Conservation (phyloP, 2,329 filamentous ascomycete genomes). For the Elsinoe fawcettii region DNA sequence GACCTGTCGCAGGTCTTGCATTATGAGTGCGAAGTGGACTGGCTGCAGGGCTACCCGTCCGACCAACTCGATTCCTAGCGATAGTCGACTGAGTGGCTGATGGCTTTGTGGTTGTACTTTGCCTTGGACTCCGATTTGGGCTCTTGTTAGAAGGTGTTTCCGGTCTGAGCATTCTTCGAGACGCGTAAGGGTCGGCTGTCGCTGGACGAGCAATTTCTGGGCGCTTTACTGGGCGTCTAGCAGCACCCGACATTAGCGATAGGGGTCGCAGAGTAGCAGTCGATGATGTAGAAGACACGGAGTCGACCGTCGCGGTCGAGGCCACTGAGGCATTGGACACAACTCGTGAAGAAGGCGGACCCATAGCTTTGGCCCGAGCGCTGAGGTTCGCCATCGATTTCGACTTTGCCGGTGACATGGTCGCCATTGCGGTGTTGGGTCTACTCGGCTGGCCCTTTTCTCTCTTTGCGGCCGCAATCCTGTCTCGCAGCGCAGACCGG, state of each 20-base stretch:
- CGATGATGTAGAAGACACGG: conserved; percentile 24
- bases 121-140: conserved; percentile 37
- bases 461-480: conserved; percentile 71
- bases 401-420: conserved; percentile 41
- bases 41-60: conserved; percentile 14
- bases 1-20: conserved; percentile 16
- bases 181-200: conserved; percentile 48
- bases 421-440: conserved; percentile 51
- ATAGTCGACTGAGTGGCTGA: conserved; percentile 20
- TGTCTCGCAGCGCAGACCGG: conserved; percentile 62
- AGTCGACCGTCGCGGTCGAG: conserved; percentile 27
- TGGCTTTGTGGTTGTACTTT: conserved; percentile 30
- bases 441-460: conserved; percentile 44
- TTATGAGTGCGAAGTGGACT: conserved; percentile 15
- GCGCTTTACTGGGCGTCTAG: conserved; percentile 41
- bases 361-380: conserved; percentile 15
- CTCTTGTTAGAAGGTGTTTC: conserved; percentile 40
- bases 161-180: conserved; percentile 31
- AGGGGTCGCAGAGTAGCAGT: conserved; percentile 29
- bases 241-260: conserved; percentile 52
- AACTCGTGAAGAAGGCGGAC: conserved; percentile 18
- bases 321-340: conserved; percentile 25
- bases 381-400: conserved; percentile 20
- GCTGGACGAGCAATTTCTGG: conserved; percentile 43
- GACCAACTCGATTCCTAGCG: conserved; percentile 13